Evolutionary conservation across 1,284 basidiomycete species (phyloP), one percentile per base, ranked within the genome.

Genomic region (Cutaneotrichosporon cyanovorans): DNA sequence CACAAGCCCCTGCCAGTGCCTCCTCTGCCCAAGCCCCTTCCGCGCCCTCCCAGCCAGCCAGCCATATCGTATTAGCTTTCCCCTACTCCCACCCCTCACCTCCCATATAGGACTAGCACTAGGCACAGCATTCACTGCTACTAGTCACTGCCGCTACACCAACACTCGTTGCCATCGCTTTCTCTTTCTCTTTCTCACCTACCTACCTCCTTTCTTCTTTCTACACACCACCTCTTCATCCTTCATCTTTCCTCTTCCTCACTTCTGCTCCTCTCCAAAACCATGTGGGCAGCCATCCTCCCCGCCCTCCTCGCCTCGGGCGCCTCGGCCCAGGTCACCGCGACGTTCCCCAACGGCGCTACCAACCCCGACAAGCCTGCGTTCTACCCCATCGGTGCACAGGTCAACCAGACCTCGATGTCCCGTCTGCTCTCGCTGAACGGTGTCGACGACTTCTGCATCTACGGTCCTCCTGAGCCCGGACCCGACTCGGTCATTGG

Each of bases 361-460:
- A 72, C 69, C 56, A 72, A 72, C 62, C 70, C 70, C 22, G 58
- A 57, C 35, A 54, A 51, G 34, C 64, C 66, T 18, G 52, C 50
- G 38, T 67, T 66, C 56, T 41, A 41, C 45, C 57, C 63, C 37
- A 49, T 65, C 40, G 68, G 68, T 15, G 57, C 63, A 7, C 55
- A 61, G 46, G 61, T 70, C 55, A 68, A 73, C 61, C 63, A 68
- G 52, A 68, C 66, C 36, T 69, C 67, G 37, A 45, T 62, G 44
- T 59, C 65, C 7, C 58, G 71, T 28, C 55, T 73, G 16, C 53
- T 73, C 31, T 53, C 62, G 19, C 57, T 72, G 37, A 72, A 72
- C 59, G 57, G 60, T 37, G 58, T 69, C 36, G 67, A 70, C 54
- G 69, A 72, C 55, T 72, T 72, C 50, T 72, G 69, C 53, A 58